phyloP scores from a whole-genome alignment of 192 early-diverging fungal species.

The Blastocladiella britannica region DNA sequence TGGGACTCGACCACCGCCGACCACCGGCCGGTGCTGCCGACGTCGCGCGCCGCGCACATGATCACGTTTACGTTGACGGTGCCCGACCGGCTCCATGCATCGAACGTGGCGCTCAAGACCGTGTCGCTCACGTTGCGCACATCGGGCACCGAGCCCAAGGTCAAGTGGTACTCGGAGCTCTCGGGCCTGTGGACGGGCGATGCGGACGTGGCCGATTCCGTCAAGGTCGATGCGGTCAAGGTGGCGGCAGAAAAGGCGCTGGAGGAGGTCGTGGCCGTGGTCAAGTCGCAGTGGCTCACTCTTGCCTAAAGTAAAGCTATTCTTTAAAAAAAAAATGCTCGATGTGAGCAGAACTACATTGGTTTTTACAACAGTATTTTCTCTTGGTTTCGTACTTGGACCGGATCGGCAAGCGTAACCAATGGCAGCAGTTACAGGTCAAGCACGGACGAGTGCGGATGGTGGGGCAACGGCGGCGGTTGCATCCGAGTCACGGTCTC shows the following conservation, averaged over 20 bases:
- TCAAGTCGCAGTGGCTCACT: slow-evolving; percentile 1
- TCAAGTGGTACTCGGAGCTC: slow-evolving; percentile 67
- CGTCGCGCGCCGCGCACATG: slow-evolving; percentile 65
- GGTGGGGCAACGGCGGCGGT: too few species aligned
- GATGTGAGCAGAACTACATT: too few species aligned
- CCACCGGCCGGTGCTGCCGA: slow-evolving; percentile 43
- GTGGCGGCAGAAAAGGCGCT: slow-evolving; percentile 27
- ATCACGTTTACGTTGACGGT: slow-evolving; percentile 57
- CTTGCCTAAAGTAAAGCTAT: too few species aligned
- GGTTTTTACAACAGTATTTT: too few species aligned
- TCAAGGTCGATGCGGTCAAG: slow-evolving; percentile 22
- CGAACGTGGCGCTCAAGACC: slow-evolving; percentile 5
- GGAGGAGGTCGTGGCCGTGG: slow-evolving; percentile 16
- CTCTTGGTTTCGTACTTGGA: too few species aligned
- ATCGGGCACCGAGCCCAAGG: slow-evolving; percentile 71
- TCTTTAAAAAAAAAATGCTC: too few species aligned
- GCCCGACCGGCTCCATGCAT: slow-evolving; percentile 36
- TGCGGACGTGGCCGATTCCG: slow-evolving; percentile 1
- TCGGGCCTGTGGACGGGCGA: slow-evolving; percentile 10
- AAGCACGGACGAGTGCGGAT: too few species aligned
- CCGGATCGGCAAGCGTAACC: too few species aligned
- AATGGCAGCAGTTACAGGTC: too few species aligned
- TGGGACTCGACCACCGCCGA: slow-evolving; percentile 54
- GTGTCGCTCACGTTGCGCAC: slow-evolving; percentile 11
- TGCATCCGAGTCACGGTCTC: too few species aligned